phyloP scores from a whole-genome alignment of 2,329 filamentous ascomycete genomes.

The Trichoderma gracile region DNA sequence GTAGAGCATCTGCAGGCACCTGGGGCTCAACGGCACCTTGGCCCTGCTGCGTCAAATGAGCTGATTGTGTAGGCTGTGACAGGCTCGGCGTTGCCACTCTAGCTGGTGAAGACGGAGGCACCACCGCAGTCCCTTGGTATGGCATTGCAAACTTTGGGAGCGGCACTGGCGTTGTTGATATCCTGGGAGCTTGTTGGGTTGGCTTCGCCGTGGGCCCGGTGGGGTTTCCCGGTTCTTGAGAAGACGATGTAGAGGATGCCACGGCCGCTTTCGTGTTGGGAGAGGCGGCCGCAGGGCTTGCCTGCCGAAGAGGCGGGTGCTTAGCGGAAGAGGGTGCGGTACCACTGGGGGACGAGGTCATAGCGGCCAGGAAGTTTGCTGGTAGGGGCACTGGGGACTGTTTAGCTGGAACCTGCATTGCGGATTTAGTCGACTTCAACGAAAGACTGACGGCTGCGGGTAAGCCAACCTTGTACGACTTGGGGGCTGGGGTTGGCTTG shows the following conservation, averaged over 20 bases:
- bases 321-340: slow-evolving; percentile 27
- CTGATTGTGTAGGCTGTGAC: slow-evolving; percentile 4
- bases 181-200: slow-evolving; percentile 18
- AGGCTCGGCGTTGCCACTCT: not conserved
- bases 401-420: slow-evolving; percentile 41
- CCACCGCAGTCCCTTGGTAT: not conserved
- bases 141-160: slow-evolving; percentile 33
- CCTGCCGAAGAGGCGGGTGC: slow-evolving; percentile 26
- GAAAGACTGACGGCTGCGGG: slow-evolving; percentile 32
- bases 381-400: slow-evolving; percentile 49
- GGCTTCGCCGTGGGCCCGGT: not conserved
- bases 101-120: not conserved
- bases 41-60: not conserved
- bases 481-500: slow-evolving; percentile 33
- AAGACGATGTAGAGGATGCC: slow-evolving; percentile 9
- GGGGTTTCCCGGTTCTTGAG: not conserved
- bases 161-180: slow-evolving; percentile 39
- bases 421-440: slow-evolving; percentile 36
- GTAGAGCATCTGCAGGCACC: not conserved
- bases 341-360: slow-evolving; percentile 36
- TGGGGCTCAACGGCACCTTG: not conserved
- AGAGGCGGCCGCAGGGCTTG: slow-evolving; percentile 8
- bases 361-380: slow-evolving; percentile 46
- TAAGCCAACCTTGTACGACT: slow-evolving; percentile 40
- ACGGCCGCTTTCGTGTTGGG: slow-evolving; percentile 23